Evolutionary conservation across 139 green algal species (phyloP).

Genomic region (Chara braunii): DNA sequence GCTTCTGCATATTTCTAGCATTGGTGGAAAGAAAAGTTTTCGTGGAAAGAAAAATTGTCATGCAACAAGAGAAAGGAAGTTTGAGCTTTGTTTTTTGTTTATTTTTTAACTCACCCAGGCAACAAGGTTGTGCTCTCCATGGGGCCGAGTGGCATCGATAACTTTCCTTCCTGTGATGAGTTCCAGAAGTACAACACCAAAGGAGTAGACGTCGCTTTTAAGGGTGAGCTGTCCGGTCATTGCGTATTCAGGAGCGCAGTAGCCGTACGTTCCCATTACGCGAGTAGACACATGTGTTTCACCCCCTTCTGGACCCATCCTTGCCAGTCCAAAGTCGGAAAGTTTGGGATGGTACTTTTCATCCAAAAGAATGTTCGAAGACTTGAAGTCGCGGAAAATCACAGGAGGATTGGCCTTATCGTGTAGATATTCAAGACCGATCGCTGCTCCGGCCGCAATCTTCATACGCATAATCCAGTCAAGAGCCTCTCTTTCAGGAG

Average conservation of each 20-base stretch:
- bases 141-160: constrained; percentile 40
- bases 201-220: constrained; percentile 50
- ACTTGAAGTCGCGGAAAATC: constrained; percentile 59
- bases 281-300: constrained; percentile 41
- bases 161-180: constrained; percentile 49
- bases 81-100: no score
- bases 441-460: constrained; percentile 28
- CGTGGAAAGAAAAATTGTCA: no score
- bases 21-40: no score
- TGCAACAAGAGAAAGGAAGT: no score
- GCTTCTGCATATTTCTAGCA: no score
- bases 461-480: constrained; percentile 40
- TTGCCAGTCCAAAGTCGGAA: constrained; percentile 62
- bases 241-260: constrained; percentile 72
- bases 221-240: constrained; percentile 32
- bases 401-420: constrained; percentile 41
- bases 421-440: constrained; percentile 49
- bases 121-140: constrained; percentile 41
- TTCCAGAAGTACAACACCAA: constrained; percentile 50
- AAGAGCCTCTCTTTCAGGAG: constrained; percentile 11
- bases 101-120: constrained; percentile 45
- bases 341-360: constrained; percentile 63
- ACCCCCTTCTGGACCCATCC: constrained; percentile 33
- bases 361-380: constrained; percentile 59
- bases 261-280: constrained; percentile 52